Evolutionary conservation across 2,329 filamentous ascomycete genomes (phyloP).

Genomic region (Ophiostoma ips): DNA sequence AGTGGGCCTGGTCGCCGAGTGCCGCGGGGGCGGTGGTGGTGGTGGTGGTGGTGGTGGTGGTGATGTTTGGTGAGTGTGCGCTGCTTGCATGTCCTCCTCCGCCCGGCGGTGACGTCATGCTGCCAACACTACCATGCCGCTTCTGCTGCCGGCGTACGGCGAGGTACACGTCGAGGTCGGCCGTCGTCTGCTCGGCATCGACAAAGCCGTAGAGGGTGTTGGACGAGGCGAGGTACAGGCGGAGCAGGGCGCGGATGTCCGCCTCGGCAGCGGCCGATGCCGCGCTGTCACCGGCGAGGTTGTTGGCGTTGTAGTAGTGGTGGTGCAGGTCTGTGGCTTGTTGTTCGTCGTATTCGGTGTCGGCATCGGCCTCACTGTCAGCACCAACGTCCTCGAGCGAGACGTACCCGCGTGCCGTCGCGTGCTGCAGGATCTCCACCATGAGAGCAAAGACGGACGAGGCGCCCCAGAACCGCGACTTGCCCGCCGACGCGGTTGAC

Average conservation of each 20-base stretch:
- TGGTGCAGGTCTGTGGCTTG: neutral
- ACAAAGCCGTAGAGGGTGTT: conserved; percentile 19
- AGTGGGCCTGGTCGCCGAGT: conserved; percentile 17
- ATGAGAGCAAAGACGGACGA: conserved; percentile 11
- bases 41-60: neutral
- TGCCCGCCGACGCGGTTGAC: neutral
- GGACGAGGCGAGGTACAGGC: conserved; percentile 18
- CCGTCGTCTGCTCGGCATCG: conserved; percentile 14
- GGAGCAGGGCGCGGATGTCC: conserved; percentile 14
- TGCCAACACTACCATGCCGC: neutral
- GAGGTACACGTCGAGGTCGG: conserved; percentile 15
- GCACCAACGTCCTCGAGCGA: neutral
- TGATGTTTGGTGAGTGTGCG: neutral
- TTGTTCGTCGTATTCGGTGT: neutral
- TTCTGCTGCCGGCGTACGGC: conserved; percentile 10
- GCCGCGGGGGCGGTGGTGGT: neutral
- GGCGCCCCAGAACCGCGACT: conserved; percentile 12
- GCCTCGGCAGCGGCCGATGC: conserved; percentile 2
- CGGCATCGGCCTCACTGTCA: neutral
- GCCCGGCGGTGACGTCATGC: neutral
- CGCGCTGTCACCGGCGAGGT: neutral
- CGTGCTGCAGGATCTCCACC: conserved; percentile 12
- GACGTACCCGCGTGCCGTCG: conserved; percentile 2
- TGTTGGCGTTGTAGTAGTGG: neutral
- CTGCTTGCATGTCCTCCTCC: neutral